A percentile compares a stretch with the other conserved stretches of the same genome.
phyloP scores from a whole-genome alignment of 345 rosid genomes.

The Aquilaria yunnanensis region DNA sequence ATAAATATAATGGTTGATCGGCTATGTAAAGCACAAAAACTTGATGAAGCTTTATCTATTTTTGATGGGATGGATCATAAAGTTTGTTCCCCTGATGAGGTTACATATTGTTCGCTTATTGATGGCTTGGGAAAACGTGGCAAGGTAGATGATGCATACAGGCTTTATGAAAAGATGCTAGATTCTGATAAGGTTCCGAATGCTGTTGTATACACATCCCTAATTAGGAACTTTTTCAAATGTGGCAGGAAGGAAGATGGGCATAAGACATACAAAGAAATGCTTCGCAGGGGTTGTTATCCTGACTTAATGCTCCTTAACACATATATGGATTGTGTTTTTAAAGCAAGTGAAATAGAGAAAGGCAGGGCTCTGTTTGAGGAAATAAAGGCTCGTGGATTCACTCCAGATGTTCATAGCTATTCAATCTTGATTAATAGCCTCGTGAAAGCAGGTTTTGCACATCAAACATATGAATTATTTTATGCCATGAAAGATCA shows the following conservation, averaged over 20 bases:
- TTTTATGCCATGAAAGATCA: slow-evolving; percentile 89
- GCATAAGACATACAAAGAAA: slow-evolving; percentile 89
- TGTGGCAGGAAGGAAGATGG: slow-evolving; percentile 86
- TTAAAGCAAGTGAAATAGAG: slow-evolving; percentile 80
- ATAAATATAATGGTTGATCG: slow-evolving; percentile 91
- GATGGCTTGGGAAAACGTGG: slow-evolving; percentile 91
- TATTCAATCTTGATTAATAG: slow-evolving; percentile 78
- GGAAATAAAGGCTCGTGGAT: slow-evolving; percentile 66
- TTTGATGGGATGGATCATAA: slow-evolving; percentile 74
- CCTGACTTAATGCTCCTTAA: slow-evolving; percentile 82
- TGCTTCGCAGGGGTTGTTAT: slow-evolving; percentile 52
- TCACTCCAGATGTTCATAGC: slow-evolving; percentile 71
- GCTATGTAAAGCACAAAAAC: slow-evolving; percentile 80
- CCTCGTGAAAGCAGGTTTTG: slow-evolving; percentile 81
- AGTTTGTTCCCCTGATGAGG: slow-evolving; percentile 64
- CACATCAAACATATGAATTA: slow-evolving; percentile 68
- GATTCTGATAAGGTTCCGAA: slow-evolving; percentile 53
- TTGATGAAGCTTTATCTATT: slow-evolving; percentile 74
- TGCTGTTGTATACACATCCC: slow-evolving; percentile 73
- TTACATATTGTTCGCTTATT: slow-evolving; percentile 86
- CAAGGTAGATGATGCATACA: slow-evolving; percentile 85
- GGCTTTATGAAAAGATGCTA: slow-evolving; percentile 80
- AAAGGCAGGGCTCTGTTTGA: slow-evolving; percentile 79
- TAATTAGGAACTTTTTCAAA: slow-evolving; percentile 77
- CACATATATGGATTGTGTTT: slow-evolving; percentile 89